Percentiles rank a stretch among this genome's conserved stretches.
Conservation (phyloP, 2,329 filamentous ascomycete species). For the Colletotrichum chrysophilum region DNA sequence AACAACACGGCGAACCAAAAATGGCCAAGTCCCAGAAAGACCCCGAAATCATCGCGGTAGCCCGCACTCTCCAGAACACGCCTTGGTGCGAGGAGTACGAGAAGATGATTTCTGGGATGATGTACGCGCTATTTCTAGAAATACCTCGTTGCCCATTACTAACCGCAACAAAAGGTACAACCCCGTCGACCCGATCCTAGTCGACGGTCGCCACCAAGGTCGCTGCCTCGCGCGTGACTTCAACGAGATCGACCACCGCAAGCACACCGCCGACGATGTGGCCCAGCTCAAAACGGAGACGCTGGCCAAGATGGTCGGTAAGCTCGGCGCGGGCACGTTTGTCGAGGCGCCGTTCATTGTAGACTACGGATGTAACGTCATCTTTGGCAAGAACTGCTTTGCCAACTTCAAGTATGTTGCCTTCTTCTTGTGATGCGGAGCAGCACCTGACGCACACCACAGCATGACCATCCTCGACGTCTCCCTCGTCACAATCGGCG, state of each 20-base stretch:
- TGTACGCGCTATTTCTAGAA: neutral
- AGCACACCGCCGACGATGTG: conserved; percentile 40
- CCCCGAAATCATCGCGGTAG: neutral
- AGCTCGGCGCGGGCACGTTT: conserved; percentile 51
- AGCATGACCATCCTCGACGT: conserved; percentile 55
- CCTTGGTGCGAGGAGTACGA: conserved; percentile 16
- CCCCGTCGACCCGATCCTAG: conserved; percentile 47
- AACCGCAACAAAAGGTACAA: conserved; percentile 44
- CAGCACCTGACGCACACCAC: no score
- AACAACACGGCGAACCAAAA: no score
- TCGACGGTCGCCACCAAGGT: conserved; percentile 48
- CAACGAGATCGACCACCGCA: conserved; percentile 58
- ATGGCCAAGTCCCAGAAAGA: neutral
- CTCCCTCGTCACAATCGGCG: conserved; percentile 55
- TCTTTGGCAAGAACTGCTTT: conserved; percentile 62
- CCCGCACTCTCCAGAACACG: neutral
- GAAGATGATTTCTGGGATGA: conserved; percentile 19
- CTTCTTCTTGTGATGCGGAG: neutral
- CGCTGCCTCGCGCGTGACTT: conserved; percentile 55
- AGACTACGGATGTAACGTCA: conserved; percentile 68
- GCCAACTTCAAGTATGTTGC: conserved; percentile 48
- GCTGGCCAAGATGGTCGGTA: conserved; percentile 50
- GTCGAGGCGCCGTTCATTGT: conserved; percentile 64
- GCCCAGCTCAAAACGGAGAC: conserved; percentile 40
- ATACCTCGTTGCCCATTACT: neutral